Conservation (phyloP, 805 yeast genomes). For the Candida pseudoglaebosa region DNA sequence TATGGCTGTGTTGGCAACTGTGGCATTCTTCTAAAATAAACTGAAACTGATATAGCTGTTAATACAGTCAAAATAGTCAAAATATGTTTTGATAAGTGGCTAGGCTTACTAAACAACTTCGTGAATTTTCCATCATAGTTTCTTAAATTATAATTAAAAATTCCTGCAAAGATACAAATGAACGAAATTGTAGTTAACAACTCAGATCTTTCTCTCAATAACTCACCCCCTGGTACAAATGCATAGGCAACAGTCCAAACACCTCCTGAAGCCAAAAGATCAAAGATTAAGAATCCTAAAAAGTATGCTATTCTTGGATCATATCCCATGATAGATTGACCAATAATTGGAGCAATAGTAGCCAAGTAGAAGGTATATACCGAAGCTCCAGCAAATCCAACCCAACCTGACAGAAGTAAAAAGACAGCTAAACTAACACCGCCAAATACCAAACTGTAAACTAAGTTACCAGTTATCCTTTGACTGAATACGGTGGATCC, state of each 20-base stretch:
- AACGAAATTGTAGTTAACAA: slow-evolving; percentile 60
- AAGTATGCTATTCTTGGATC: slow-evolving; percentile 53
- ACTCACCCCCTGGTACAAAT: slow-evolving; percentile 91
- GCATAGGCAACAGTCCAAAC: slow-evolving; percentile 99
- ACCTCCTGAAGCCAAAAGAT: slow-evolving; percentile 67
- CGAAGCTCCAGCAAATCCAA: slow-evolving; percentile 72
- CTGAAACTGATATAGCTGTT: slow-evolving; percentile 49
- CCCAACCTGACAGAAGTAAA: slow-evolving; percentile 58
- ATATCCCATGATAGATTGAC: slow-evolving; percentile 53
- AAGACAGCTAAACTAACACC: slow-evolving; percentile 49
- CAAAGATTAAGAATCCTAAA: slow-evolving; percentile 45
- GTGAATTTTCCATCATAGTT: slow-evolving; percentile 6
- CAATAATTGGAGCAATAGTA: slow-evolving; percentile 56
- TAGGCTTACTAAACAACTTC: slow-evolving; percentile 9
- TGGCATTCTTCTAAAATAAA: slow-evolving; percentile 54
- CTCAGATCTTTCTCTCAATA: slow-evolving; percentile 86
- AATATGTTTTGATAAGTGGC: slow-evolving; percentile 20
- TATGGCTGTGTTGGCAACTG: slow-evolving; percentile 60
- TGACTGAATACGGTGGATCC: slow-evolving; percentile 24
- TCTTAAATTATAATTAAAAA: slow-evolving; percentile 34
- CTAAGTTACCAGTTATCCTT: slow-evolving; percentile 16
- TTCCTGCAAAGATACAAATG: slow-evolving; percentile 49
- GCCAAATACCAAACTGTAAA: slow-evolving; percentile 39
- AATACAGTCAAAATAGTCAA: slow-evolving; percentile 38
- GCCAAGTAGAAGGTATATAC: slow-evolving; percentile 57